Evolutionary conservation across 1,284 basidiomycete species (phyloP).

Genomic region (Heliocybe sulcata): DNA sequence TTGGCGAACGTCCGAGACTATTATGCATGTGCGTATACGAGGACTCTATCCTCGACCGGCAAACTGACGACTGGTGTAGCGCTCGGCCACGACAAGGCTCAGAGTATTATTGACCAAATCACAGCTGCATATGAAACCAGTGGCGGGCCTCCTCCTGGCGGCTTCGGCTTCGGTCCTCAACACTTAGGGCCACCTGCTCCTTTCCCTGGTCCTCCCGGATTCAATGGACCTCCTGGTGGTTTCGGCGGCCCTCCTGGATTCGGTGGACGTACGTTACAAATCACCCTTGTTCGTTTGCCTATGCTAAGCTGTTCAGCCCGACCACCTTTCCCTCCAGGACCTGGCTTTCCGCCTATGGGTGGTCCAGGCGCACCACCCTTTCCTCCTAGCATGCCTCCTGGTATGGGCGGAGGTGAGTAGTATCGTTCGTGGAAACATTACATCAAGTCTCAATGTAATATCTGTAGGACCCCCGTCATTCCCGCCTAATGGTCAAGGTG

Average conservation of each 20-base stretch:
- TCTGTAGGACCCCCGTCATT: slow-evolving; percentile 48
- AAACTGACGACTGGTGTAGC: slow-evolving; percentile 36
- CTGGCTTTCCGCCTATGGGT: slow-evolving; percentile 27
- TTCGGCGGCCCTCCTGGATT: slow-evolving; percentile 37
- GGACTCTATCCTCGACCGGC: background rate
- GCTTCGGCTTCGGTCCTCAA: slow-evolving; percentile 74
- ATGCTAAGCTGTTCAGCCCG: slow-evolving; percentile 29
- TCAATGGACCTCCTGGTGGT: slow-evolving; percentile 43
- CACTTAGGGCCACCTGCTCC: slow-evolving; percentile 36
- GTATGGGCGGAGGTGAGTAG: slow-evolving; percentile 16
- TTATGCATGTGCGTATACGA: slow-evolving; percentile 78
- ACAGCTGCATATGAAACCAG: slow-evolving; percentile 84
- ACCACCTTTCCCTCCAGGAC: slow-evolving; percentile 66
- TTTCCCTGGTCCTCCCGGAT: slow-evolving; percentile 23
- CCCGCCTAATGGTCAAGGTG: slow-evolving; percentile 39
- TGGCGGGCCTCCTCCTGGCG: slow-evolving; percentile 78
- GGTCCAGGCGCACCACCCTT: slow-evolving; percentile 33
- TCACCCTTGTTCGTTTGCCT: slow-evolving; percentile 15
- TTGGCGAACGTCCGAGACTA: slow-evolving; percentile 95
- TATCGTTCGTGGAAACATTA: slow-evolving; percentile 1
- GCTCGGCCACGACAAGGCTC: slow-evolving; percentile 93
- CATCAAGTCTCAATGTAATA: background rate
- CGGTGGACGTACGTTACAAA: slow-evolving; percentile 32
- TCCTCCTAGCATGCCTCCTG: slow-evolving; percentile 23
- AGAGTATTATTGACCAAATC: slow-evolving; percentile 95